Conservation (phyloP, 2,329 filamentous ascomycete genomes). For the Cadophora luteo-olivacea region DNA sequence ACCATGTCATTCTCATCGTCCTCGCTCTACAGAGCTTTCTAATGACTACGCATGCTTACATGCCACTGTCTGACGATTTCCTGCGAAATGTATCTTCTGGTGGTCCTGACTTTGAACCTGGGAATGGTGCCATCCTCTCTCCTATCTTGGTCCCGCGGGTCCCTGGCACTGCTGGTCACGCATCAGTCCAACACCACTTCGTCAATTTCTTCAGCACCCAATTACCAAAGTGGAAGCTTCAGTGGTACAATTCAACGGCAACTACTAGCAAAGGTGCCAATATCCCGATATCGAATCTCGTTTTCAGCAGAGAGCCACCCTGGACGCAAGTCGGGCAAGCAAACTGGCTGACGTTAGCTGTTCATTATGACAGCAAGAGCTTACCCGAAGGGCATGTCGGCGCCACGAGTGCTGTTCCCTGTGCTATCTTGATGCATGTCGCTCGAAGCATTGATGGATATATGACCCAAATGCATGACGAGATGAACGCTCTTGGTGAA, state of each 20-base stretch:
- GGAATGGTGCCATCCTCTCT: slow-evolving; percentile 73
- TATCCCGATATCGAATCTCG: slow-evolving; percentile 82
- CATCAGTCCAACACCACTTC: slow-evolving; percentile 77
- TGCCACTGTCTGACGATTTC: slow-evolving; percentile 70
- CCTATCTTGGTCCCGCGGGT: slow-evolving; percentile 86
- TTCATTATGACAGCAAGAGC: slow-evolving; percentile 74
- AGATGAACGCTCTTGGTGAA: slow-evolving; percentile 69
- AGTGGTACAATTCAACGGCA: slow-evolving; percentile 84
- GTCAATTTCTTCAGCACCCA: slow-evolving; percentile 75
- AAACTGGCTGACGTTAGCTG: slow-evolving; percentile 79
- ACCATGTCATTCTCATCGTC: neutral
- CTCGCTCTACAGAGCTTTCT: slow-evolving; percentile 16
- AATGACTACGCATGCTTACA: slow-evolving; percentile 21
- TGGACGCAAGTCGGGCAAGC: slow-evolving; percentile 76
- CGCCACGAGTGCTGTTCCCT: slow-evolving; percentile 86
- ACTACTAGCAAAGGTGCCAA: slow-evolving; percentile 76
- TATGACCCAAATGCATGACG: slow-evolving; percentile 71
- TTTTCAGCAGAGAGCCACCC: slow-evolving; percentile 84
- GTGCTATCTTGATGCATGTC: slow-evolving; percentile 86
- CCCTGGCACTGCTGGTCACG: slow-evolving; percentile 78
- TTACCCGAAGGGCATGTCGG: slow-evolving; percentile 84
- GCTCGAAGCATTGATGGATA: slow-evolving; percentile 79
- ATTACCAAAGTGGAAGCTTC: slow-evolving; percentile 77
- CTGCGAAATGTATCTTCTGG: slow-evolving; percentile 73
- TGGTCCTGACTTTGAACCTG: slow-evolving; percentile 76